A percentile compares a stretch with the other conserved stretches of the same genome.
Conservation (phyloP, 1,139 yeast species). For the Wickerhamomyces sp. region DNA sequence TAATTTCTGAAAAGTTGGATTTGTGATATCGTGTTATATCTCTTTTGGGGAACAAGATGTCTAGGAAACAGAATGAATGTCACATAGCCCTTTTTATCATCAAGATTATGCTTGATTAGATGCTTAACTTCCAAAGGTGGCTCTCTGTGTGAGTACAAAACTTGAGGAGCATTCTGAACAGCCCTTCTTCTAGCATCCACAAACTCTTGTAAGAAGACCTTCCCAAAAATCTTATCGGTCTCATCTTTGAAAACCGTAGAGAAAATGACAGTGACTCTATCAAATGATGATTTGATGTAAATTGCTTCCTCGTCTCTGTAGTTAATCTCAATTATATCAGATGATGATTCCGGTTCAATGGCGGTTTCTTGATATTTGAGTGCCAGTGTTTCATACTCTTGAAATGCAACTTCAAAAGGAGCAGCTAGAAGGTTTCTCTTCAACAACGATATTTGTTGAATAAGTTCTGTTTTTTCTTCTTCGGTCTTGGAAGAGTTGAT, state of each 20-base stretch:
- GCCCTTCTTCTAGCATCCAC: slow-evolving; percentile 96
- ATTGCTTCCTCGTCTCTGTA: slow-evolving; percentile 94
- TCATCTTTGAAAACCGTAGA: slow-evolving; percentile 95
- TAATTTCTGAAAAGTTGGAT: slow-evolving; percentile 90
- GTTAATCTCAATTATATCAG: slow-evolving; percentile 66
- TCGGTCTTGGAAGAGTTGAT: slow-evolving; percentile 32
- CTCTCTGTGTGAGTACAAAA: slow-evolving; percentile 79
- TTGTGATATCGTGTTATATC: slow-evolving; percentile 82
- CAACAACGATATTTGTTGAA: slow-evolving; percentile 63
- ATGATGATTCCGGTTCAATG: slow-evolving; percentile 40
- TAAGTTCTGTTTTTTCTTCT: slow-evolving; percentile 44
- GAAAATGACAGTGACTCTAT: slow-evolving; percentile 93
- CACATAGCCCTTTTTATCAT: slow-evolving; percentile 64
- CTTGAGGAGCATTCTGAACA: slow-evolving; percentile 98
- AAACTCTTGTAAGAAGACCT: slow-evolving; percentile 93
- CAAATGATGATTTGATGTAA: slow-evolving; percentile 87
- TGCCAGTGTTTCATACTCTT: slow-evolving; percentile 68
- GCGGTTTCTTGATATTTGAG: slow-evolving; percentile 44
- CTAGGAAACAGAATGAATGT: slow-evolving; percentile 69
- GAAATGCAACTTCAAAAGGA: slow-evolving; percentile 85
- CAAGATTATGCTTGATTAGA: slow-evolving; percentile 31
- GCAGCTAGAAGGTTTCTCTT: slow-evolving; percentile 90
- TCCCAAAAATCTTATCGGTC: slow-evolving; percentile 92
- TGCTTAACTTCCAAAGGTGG: slow-evolving; percentile 86
- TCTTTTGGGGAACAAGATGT: slow-evolving; percentile 59